phyloP scores from a whole-genome alignment of 768 basidiomycete species.

The Gloeopeniophorella convolvens region DNA sequence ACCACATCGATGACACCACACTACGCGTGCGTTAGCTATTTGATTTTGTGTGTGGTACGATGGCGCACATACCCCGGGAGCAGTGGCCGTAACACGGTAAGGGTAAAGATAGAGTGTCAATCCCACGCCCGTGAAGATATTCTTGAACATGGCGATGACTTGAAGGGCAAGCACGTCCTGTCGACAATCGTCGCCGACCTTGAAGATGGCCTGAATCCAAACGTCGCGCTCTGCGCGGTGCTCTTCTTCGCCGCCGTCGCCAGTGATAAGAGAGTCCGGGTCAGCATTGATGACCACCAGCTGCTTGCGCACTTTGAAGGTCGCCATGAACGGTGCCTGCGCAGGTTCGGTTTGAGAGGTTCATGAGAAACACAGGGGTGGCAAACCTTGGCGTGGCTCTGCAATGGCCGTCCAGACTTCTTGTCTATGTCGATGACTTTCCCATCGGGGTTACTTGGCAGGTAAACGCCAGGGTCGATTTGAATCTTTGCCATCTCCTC shows the following conservation, averaged over 20 bases:
- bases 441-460: slow-evolving; percentile 97
- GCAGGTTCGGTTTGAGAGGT: slow-evolving; percentile 6
- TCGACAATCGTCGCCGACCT: slow-evolving; percentile 98
- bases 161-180: slow-evolving; percentile 98
- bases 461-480: slow-evolving; percentile 92
- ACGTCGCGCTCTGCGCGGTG: slow-evolving; percentile 51
- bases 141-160: slow-evolving; percentile 99
- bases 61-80: slow-evolving; percentile 67
- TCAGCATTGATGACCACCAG: slow-evolving; percentile 58
- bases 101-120: slow-evolving; percentile 89
- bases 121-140: slow-evolving; percentile 86
- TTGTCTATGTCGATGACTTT: slow-evolving; percentile 96
- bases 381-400: slow-evolving; percentile 91
- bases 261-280: slow-evolving; percentile 67
- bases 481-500: slow-evolving; percentile 97
- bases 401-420: slow-evolving; percentile 90
- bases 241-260: slow-evolving; percentile 49
- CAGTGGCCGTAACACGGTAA: slow-evolving; percentile 95
- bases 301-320: slow-evolving; percentile 96
- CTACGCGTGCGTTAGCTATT: slow-evolving; percentile 35
- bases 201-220: slow-evolving; percentile 99
- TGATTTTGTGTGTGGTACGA: neutral
- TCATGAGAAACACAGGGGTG: slow-evolving; percentile 3
- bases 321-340: slow-evolving; percentile 99
- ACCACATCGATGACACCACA: slow-evolving; percentile 99